phyloP scores from a whole-genome alignment of 768 basidiomycete genomes.

The Punctularia strigosozonata region DNA sequence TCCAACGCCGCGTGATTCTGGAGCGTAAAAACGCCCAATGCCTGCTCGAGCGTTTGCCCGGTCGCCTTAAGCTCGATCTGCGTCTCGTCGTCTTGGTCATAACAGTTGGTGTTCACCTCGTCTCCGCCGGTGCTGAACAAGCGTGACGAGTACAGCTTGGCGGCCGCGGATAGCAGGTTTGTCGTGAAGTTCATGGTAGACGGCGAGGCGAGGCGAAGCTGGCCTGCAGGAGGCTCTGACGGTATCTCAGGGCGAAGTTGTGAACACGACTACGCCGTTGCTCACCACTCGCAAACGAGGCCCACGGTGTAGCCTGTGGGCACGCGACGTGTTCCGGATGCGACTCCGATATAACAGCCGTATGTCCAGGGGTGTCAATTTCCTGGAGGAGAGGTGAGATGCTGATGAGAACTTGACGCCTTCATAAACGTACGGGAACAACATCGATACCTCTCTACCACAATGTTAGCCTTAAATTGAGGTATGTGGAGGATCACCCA shows the following conservation, averaged over 20 bases:
- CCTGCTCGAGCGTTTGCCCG: slow-evolving; percentile 26
- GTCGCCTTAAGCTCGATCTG: slow-evolving; percentile 17
- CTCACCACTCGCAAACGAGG: slow-evolving; percentile 21
- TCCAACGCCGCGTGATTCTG: slow-evolving; percentile 21
- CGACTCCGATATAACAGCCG: slow-evolving; percentile 25
- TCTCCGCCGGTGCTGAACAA: slow-evolving; percentile 38
- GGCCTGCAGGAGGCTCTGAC: slow-evolving; percentile 36
- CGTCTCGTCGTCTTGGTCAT: slow-evolving; percentile 24
- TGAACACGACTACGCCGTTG: too few species aligned
- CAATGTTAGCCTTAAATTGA: not conserved
- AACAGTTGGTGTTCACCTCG: slow-evolving; percentile 31
- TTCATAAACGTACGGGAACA: slow-evolving; percentile 25
- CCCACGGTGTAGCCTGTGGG: slow-evolving; percentile 22
- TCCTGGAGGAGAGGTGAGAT: slow-evolving; percentile 14
- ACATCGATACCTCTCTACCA: slow-evolving; percentile 73
- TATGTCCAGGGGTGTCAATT: slow-evolving; percentile 41
- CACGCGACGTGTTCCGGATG: slow-evolving; percentile 36
- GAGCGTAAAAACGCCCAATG: slow-evolving; percentile 24
- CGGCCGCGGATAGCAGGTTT: slow-evolving; percentile 19
- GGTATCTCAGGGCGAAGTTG: too few species aligned
- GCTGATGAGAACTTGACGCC: not conserved
- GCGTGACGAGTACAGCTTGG: slow-evolving; percentile 18
- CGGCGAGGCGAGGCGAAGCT: slow-evolving; percentile 28
- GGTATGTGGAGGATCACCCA: slow-evolving; percentile 11
- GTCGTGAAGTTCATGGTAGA: slow-evolving; percentile 21